Evolutionary conservation across 2,329 filamentous ascomycete species (phyloP), one percentile per base, ranked within the genome.

Genomic region (Triangularia verruculosa): DNA sequence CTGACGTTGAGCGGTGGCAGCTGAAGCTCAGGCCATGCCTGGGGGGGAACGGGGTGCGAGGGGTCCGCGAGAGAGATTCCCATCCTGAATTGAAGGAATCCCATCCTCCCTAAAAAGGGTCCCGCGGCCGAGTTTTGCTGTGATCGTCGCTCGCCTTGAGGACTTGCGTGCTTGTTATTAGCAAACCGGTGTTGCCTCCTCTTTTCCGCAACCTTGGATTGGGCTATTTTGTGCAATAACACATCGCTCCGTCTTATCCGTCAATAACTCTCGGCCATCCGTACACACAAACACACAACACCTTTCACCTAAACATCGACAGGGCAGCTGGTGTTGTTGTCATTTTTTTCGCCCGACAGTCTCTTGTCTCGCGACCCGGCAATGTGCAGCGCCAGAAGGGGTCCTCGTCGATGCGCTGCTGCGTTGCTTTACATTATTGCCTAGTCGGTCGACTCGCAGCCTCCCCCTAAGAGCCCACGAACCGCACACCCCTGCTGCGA

Each of bases 11-110:
- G 51, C 51, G 51, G 51, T 54, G 51, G 51, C 51, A 54, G 51
- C 51, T 54, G 51, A 54, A 54, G 51, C 51, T 54, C 51, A 54
- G 51, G 51, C 51, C 51, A 54, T 54, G 56, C 13, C 56, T 22
- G 56, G 22, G 39, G 28, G 55, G 55, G 28, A n/a, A 20, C 2
- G 53, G 25, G 25, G 55, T 3, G 34, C 27, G 56, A 43, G 57
- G 56, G 57, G 51, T 54, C 51, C 25, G 51, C 51, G 51, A 28
- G 27, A 17, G 56, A 69, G 62, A 68, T 67, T 69, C 68, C 68
- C 68, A 69, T 69, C 57, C 60, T 57, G 54, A 58, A 67, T 55
- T 64, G 55, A 30, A 62, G 58, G 57, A 67, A 66, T 66, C 67
- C 67, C 66, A 68, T 68, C 60, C 63, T 51, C 53, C 27, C 56